Evolutionary conservation across 2,329 filamentous ascomycete genomes (phyloP), one percentile per base, ranked within the genome.

Genomic region (Cadophora sp.): DNA sequence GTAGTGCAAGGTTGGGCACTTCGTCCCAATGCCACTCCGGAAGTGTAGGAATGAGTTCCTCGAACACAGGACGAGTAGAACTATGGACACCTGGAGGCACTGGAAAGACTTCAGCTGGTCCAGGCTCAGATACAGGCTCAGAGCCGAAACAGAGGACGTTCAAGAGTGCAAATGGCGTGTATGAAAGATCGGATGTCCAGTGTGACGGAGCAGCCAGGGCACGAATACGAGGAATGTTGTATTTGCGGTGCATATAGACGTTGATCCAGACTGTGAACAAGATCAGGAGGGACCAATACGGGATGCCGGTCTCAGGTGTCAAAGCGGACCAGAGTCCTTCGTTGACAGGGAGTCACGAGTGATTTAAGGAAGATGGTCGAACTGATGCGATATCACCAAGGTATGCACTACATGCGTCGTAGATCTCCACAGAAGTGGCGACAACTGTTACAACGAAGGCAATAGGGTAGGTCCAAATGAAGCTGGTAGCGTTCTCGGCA

Each of bases 1-100:
- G 53, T 30, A 22, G 2, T 1, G 5, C 33, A 20, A 56, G 53
- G 2, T 24, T 13, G 9, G 53, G 53, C 1, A 56, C 9, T 16
- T 56, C 53, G 11, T 39, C n/a, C 53, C 53, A 56, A n/a, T 56
- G 13, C 53, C 53, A 56, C 33, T 56, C 53, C 53, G 22, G 33
- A 4, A 0, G 22, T 36, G 50, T 5, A 18, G 30, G 50, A 9
- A 8, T 33, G 16, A 45, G 43, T 7, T 45, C 43, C 4, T 45
- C n/a, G 14, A 20, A n/a, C 14, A 14, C 16, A 20, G 16, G 43
- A 5, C 43, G 36, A 39, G 11, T 8, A 6, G 36, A 8, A 4
- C 36, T 7, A 39, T 39, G 2, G 36, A 39, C 9, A 16, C 43
- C n/a, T 45, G 14, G 43, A 6, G n/a, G 43, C 16, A 45, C 43